These are phyloP conservation scores for Irpex lacteus DNA, from an alignment of 1,284 basidiomycete genomes.

Conservation along the genomic window DNA sequence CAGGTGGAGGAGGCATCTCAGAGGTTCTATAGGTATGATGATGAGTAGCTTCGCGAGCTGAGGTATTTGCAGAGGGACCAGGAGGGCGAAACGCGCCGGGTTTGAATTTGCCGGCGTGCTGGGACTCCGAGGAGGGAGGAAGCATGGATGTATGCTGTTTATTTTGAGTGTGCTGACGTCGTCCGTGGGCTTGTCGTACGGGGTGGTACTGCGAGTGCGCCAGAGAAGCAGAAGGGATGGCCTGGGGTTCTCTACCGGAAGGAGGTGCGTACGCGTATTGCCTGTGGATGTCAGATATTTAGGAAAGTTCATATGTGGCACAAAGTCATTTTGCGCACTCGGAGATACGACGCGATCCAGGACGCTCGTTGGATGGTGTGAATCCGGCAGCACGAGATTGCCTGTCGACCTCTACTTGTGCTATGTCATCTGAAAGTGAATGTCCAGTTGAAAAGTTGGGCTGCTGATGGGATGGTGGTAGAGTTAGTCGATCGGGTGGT, in stretches of 20 bases:
- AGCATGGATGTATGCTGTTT: slow-evolving; percentile 16
- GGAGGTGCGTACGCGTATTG: slow-evolving; percentile 58
- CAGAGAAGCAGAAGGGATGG: slow-evolving; percentile 21
- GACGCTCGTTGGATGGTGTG: slow-evolving; percentile 23
- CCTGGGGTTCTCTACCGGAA: slow-evolving; percentile 34
- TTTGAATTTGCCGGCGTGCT: neutral
- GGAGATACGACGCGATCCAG: slow-evolving; percentile 45
- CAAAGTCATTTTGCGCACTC: slow-evolving; percentile 35
- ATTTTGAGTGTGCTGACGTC: slow-evolving; percentile 11
- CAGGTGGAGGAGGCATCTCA: slow-evolving; percentile 11
- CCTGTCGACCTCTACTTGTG: slow-evolving; percentile 17
- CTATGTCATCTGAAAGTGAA: slow-evolving; percentile 20
- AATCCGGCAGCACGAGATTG: neutral
- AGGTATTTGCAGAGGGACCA: neutral
- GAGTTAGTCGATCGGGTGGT: slow-evolving; percentile 56
- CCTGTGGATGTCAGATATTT: slow-evolving; percentile 31
- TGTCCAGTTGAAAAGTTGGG: slow-evolving; percentile 41
- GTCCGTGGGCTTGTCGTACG: slow-evolving; percentile 16
- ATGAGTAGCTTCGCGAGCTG: neutral
- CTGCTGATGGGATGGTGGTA: slow-evolving; percentile 49
- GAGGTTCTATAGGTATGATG: neutral
- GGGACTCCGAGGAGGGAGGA: slow-evolving; percentile 14
- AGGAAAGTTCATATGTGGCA: slow-evolving; percentile 5
- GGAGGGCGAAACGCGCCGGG: neutral
- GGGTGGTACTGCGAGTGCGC: slow-evolving; percentile 24